Conservation (phyloP, 176 grass and related monocot species). For the Cocos nucifera region DNA sequence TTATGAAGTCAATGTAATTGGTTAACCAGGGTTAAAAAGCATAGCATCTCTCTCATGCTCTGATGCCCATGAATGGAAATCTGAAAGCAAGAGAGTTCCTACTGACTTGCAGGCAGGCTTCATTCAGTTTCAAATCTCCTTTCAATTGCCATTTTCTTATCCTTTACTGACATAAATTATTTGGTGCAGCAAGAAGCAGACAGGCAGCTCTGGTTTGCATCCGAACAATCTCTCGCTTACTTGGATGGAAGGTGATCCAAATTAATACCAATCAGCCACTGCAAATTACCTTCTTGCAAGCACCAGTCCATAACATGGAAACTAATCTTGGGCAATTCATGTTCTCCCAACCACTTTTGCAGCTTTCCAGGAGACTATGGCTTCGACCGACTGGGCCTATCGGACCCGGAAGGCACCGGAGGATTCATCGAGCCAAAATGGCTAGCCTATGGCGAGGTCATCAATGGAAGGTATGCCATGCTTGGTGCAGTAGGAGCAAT, state of each 20-base stretch:
- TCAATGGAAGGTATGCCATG: conserved; percentile 88
- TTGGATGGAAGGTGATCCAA: conserved; percentile 63
- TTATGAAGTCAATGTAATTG: too few species aligned
- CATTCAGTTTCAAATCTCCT: too few species aligned
- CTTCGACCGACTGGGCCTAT: conserved; percentile 76
- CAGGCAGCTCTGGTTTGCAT: conserved; percentile 97
- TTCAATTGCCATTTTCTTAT: too few species aligned
- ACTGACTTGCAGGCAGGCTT: too few species aligned
- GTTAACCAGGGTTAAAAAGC: too few species aligned
- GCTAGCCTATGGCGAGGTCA: conserved; percentile 89
- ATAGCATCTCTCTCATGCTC: too few species aligned
- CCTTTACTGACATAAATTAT: background rate
- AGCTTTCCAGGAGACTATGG: conserved; percentile 80
- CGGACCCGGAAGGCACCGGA: conserved; percentile 83
- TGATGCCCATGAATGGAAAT: too few species aligned
- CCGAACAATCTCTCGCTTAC: conserved; percentile 86
- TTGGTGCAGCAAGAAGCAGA: conserved; percentile 61
- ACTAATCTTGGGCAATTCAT: too few species aligned
- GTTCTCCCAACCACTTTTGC: conserved; percentile 8
- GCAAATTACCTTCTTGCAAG: too few species aligned
- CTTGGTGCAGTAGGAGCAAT: conserved; percentile 56
- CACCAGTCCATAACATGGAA: too few species aligned
- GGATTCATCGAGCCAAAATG: conserved; percentile 96
- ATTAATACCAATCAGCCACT: too few species aligned
- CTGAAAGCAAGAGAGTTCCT: too few species aligned